Conservation (phyloP, 73 alveolate species). For the Stentor coeruleus region DNA sequence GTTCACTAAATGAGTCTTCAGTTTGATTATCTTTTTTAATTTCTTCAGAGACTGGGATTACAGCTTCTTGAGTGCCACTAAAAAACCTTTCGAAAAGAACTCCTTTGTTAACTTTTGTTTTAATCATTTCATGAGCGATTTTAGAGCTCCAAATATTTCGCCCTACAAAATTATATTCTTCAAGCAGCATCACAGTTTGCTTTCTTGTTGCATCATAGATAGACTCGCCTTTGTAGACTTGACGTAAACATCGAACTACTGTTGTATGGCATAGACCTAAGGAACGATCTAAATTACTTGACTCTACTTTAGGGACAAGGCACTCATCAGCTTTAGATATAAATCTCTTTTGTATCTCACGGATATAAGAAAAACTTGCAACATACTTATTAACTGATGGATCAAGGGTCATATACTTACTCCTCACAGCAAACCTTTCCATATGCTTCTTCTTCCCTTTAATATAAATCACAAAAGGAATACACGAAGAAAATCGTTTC, state of each 20-base stretch:
- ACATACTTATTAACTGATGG: conserved; percentile 70
- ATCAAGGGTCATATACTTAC: conserved; percentile 80
- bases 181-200: conserved; percentile 46
- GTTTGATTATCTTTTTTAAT: conserved; percentile 19
- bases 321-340: conserved; percentile 69
- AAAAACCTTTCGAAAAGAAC: conserved; percentile 49
- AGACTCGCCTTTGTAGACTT: conserved; percentile 37
- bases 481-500: conserved; percentile 59
- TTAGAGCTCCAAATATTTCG: conserved; percentile 32
- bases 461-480: conserved; percentile 72
- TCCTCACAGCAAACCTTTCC: conserved; percentile 81
- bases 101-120: conserved; percentile 48
- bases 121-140: conserved; percentile 46
- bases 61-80: background rate
- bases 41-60: conserved; percentile 12
- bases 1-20: conserved; percentile 20
- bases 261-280: conserved; percentile 68
- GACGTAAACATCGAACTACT: conserved; percentile 58
- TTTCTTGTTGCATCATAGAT: conserved; percentile 42
- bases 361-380: conserved; percentile 55
- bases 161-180: conserved; percentile 40
- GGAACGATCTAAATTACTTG: conserved; percentile 72
- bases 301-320: conserved; percentile 72
- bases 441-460: conserved; percentile 71
- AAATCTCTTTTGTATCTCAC: conserved; percentile 68